Evolutionary conservation across 345 rosid species (phyloP).

Genomic region (Moricandia moricandioides): DNA sequence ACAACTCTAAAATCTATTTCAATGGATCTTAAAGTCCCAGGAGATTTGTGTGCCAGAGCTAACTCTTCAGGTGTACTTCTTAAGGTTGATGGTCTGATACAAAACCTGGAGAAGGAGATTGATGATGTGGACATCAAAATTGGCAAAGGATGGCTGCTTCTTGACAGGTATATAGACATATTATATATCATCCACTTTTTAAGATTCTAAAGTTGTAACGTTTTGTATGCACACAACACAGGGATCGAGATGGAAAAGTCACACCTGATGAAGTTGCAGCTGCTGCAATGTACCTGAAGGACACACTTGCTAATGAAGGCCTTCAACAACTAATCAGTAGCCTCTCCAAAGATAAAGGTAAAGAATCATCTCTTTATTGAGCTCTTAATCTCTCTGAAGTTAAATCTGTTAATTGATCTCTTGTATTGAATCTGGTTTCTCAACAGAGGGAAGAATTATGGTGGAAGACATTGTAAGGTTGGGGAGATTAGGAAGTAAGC

Average conservation of each 20-base stretch:
- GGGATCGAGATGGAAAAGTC: constrained; percentile 89
- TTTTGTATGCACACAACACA: constrained; percentile 35
- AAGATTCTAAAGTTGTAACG: not conserved
- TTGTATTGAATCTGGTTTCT: not conserved
- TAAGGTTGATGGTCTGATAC: constrained; percentile 83
- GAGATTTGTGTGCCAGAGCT: constrained; percentile 12
- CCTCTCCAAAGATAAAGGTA: constrained; percentile 79
- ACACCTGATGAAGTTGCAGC: constrained; percentile 84
- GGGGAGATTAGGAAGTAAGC: constrained; percentile 75
- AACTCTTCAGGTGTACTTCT: constrained; percentile 7
- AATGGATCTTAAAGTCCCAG: not conserved
- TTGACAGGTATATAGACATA: constrained; percentile 57
- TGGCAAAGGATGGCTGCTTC: constrained; percentile 74
- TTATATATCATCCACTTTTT: not conserved
- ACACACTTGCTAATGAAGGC: constrained; percentile 72
- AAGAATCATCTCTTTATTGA: constrained; percentile 11
- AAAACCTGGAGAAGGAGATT: constrained; percentile 87
- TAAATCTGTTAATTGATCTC: constrained; percentile 1
- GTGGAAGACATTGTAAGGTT: constrained; percentile 88
- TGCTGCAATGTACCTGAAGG: constrained; percentile 77
- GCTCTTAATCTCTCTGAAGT: constrained; percentile 1
- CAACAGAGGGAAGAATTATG: constrained; percentile 85
- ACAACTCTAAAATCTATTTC: not conserved
- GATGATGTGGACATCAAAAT: constrained; percentile 76
- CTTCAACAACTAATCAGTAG: constrained; percentile 68